Percentiles rank a stretch among this genome's conserved stretches.
Conservation (phyloP, 2,329 filamentous ascomycete species). For the Nigrospora osmanthi region DNA sequence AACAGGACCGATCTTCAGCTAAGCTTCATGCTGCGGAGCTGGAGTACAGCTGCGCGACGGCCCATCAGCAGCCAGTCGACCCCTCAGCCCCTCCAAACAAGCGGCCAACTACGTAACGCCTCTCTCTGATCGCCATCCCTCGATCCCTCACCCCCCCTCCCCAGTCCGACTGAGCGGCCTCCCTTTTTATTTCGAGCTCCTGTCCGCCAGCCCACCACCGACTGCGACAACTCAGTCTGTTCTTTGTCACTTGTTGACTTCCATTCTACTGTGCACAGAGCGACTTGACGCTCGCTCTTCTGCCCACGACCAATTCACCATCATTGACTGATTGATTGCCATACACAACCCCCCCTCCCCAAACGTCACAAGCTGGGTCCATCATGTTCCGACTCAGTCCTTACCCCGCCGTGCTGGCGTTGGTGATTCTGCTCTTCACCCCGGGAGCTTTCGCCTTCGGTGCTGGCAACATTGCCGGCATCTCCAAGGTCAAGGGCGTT, state of each 20-base stretch:
- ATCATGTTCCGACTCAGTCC: constrained; percentile 42
- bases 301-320: not conserved
- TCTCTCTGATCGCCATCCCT: too few relatives aligned
- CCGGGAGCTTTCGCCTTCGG: constrained; percentile 70
- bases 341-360: too few relatives aligned
- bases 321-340: not conserved
- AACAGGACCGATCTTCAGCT: not conserved
- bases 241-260: too few relatives aligned
- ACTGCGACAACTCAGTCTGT: too few relatives aligned
- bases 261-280: too few relatives aligned
- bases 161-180: too few relatives aligned
- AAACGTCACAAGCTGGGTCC: not conserved
- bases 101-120: not conserved
- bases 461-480: constrained; percentile 78
- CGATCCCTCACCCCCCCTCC: too few relatives aligned
- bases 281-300: not conserved
- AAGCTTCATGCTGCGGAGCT: constrained; percentile 1
- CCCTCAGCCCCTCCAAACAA: not conserved
- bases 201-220: too few relatives aligned
- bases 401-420: constrained; percentile 42
- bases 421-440: constrained; percentile 57
- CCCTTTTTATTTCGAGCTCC: too few relatives aligned
- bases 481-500: constrained; percentile 73
- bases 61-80: not conserved
- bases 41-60: not conserved